These are phyloP conservation scores for Golovinomyces cichoracearum DNA, from an alignment of 2,329 filamentous ascomycete species.

Conservation along the genomic window DNA sequence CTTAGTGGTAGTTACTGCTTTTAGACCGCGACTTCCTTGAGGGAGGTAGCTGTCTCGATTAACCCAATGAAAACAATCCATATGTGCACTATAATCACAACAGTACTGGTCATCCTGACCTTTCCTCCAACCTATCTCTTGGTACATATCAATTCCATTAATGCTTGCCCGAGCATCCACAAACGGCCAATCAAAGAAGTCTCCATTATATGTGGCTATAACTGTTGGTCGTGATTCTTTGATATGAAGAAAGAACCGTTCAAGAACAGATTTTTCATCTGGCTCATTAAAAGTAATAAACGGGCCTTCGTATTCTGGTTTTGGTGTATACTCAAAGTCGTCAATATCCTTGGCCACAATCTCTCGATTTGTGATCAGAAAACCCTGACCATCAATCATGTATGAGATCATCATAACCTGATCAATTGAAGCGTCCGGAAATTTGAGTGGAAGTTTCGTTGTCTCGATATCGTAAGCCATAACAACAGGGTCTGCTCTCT, in stretches of 20 bases:
- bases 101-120: constrained; percentile 92
- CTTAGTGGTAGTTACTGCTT: constrained; percentile 93
- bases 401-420: constrained; percentile 99
- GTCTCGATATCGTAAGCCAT: constrained; percentile 99
- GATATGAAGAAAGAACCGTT: constrained; percentile 84
- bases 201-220: constrained; percentile 99
- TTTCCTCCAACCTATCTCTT: constrained; percentile 88
- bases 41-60: constrained; percentile 95
- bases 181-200: constrained; percentile 99
- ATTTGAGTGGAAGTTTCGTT: constrained; percentile 82
- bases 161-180: constrained; percentile 82
- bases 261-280: constrained; percentile 64
- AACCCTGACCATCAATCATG: constrained; percentile 98
- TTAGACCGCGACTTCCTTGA: constrained; percentile 86
- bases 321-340: constrained; percentile 96
- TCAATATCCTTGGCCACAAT: constrained; percentile 93
- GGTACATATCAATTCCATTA: constrained; percentile 96
- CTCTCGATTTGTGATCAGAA: constrained; percentile 90
- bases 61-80: constrained; percentile 98
- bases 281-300: constrained; percentile 98
- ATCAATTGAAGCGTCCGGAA: constrained; percentile 79
- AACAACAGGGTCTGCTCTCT: constrained; percentile 85
- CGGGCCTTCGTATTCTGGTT: constrained; percentile 76
- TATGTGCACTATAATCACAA: constrained; percentile 84
- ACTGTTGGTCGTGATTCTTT: constrained; percentile 87